Evolutionary conservation across 2,329 filamentous ascomycete genomes (phyloP).

Genomic region (Sporothrix globosa): DNA sequence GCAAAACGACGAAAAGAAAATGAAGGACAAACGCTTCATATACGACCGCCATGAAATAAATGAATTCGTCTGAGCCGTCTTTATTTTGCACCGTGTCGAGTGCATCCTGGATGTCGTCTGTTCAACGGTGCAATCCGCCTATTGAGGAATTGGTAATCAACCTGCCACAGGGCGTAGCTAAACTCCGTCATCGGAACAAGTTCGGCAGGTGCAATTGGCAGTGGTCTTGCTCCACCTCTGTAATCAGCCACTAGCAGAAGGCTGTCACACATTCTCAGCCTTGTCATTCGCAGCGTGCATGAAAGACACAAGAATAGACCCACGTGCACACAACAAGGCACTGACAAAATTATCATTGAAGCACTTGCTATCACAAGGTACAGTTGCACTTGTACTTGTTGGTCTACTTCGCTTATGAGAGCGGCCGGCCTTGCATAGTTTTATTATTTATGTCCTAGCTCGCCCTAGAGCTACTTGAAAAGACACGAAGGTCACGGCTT

Average conservation of each 20-base stretch:
- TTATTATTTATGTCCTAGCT: background rate
- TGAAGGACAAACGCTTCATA: background rate
- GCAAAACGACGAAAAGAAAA: background rate
- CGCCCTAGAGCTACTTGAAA: background rate
- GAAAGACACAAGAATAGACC: background rate
- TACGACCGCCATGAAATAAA: background rate
- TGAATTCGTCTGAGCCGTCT: background rate
- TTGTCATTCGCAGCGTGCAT: background rate
- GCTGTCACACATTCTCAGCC: background rate
- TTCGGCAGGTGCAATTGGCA: background rate
- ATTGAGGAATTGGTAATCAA: conserved; percentile 2
- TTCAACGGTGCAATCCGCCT: background rate
- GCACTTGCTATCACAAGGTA: too few relatives aligned
- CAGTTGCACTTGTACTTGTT: too few relatives aligned
- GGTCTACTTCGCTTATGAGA: too few relatives aligned
- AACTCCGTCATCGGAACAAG: conserved; percentile 20
- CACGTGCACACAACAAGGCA: too few relatives aligned
- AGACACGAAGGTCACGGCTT: conserved; percentile 25
- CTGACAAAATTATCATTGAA: background rate
- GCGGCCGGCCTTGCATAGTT: too few relatives aligned
- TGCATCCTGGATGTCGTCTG: background rate
- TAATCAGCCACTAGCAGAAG: background rate
- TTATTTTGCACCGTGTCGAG: background rate
- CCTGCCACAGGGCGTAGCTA: background rate
- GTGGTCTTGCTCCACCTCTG: background rate